These are phyloP conservation scores for Hondaea fermentalgiana DNA, from an alignment of 108 stramenopile genomes.

Conservation along the genomic window DNA sequence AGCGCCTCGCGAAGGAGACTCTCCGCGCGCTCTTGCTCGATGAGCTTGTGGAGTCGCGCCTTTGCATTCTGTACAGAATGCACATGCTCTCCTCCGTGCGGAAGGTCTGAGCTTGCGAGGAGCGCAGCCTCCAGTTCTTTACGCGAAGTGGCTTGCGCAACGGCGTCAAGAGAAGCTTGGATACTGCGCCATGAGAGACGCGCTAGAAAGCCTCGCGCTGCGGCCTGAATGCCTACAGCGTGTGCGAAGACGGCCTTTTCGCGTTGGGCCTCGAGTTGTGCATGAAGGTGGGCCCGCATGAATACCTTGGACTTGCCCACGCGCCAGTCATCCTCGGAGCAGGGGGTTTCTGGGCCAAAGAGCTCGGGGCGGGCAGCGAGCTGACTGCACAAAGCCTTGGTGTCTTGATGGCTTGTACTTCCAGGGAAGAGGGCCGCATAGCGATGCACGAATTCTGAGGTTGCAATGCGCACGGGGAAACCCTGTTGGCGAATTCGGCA, in stretches of 20 bases:
- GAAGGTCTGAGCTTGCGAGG: slow-evolving; percentile 25
- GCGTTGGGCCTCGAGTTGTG: slow-evolving; percentile 37
- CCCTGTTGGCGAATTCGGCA: slow-evolving; percentile 48
- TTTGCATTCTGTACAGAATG: slow-evolving; percentile 26
- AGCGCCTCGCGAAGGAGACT: slow-evolving; percentile 27
- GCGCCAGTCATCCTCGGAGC: slow-evolving; percentile 22
- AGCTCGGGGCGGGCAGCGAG: slow-evolving; percentile 19
- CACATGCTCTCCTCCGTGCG: slow-evolving; percentile 31
- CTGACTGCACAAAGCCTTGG: slow-evolving; percentile 31
- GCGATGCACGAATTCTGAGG: background rate
- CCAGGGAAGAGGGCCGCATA: slow-evolving; percentile 20
- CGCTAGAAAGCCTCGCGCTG: slow-evolving; percentile 11
- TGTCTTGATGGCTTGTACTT: background rate
- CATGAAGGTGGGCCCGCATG: slow-evolving; percentile 43
- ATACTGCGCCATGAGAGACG: slow-evolving; percentile 27
- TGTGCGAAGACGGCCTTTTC: slow-evolving; percentile 35
- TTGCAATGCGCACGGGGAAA: slow-evolving; percentile 43
- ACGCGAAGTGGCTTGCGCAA: slow-evolving; percentile 22
- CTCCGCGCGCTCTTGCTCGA: slow-evolving; percentile 30
- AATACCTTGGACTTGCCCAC: slow-evolving; percentile 50
- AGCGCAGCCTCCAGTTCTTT: slow-evolving; percentile 10
- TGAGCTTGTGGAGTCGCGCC: slow-evolving; percentile 20
- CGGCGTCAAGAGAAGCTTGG: slow-evolving; percentile 22
- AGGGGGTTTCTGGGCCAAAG: background rate
- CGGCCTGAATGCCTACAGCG: slow-evolving; percentile 13